Base-by-base conservation (phyloP, 371 early-diverging fungal genomes). In the Lichtheimia ramosa region DNA sequence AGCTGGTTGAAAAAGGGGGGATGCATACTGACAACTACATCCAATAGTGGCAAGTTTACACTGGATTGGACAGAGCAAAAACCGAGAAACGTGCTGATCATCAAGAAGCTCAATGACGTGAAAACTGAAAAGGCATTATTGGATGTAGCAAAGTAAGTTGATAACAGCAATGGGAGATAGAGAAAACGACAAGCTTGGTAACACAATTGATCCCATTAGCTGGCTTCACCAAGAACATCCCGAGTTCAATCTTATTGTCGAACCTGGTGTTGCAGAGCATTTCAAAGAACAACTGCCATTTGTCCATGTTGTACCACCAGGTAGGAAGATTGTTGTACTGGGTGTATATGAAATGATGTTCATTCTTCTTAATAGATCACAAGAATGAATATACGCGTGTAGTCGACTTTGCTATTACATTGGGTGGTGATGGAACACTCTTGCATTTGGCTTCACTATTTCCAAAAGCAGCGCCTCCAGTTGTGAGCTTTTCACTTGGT, bases 351-450 rank as follows among this genome's bases (percentile, higher is more conserved):
- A 3, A 5, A 52, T 34, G 16, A 52, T 23, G 4, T 14, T 18
- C 14, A 15, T 25, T 7, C 7, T 6, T 34, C 48, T 43, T 5
- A 14, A 28, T 15, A 64, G 67, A 59, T 43, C 58, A 72, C 57
- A 68, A 64, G 40, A 71, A 66, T 4, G 85, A 87, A 39, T 84
- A 86, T 54, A 75, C 81, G 1, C 70, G 85, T 12, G 74, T 77
- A 1, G 81, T 91, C 0, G 97, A 96, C 69, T 87, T 95, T 66
- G 92, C 95, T 39, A 84, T 98, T 16, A 94, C 97, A 2, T 73
- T 97, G 14, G 98, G 98, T 34, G 98, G 98, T 27, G 98, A 98
- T 73, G 98, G 98, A 13, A 97, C 98, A 3, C 88, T 98, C 42
- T 83, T 98, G 48, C 94, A 93, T 65, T 80, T 93, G 1, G 89